A percentile compares a stretch with the other conserved stretches of the same genome.
These are phyloP conservation scores for Pyrenophora seminiperda DNA, from an alignment of 2,329 filamentous ascomycete species.

Conservation along the genomic window DNA sequence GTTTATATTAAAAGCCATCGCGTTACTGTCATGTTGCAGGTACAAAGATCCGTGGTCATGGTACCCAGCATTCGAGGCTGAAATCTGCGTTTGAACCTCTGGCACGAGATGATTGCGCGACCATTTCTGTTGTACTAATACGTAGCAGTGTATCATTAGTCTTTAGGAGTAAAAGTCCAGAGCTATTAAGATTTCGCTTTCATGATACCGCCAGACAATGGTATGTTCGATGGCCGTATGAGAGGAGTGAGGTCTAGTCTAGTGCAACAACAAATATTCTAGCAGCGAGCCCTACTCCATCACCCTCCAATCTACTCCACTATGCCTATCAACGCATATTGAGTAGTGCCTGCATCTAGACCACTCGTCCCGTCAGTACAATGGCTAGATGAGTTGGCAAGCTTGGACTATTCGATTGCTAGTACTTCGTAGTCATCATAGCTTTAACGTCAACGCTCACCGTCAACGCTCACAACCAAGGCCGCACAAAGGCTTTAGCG, in stretches of 20 bases:
- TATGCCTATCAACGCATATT: neutral
- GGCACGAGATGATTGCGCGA: neutral
- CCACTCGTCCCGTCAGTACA: neutral
- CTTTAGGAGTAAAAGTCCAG: too few species aligned
- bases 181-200: too few species aligned
- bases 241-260: too few species aligned
- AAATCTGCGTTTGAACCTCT: too few species aligned
- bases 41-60: too few species aligned
- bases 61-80: too few species aligned
- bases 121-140: neutral
- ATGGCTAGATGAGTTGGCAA: neutral
- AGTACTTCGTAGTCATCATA: neutral
- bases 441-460: neutral
- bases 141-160: neutral
- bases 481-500: slow-evolving; percentile 6
- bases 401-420: slow-evolving; percentile 6
- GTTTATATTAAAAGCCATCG: too few species aligned
- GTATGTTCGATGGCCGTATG: too few species aligned
- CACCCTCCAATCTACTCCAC: neutral
- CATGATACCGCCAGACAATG: too few species aligned
- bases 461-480: slow-evolving; percentile 3
- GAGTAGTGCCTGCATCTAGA: neutral
- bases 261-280: too few species aligned
- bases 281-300: too few species aligned
- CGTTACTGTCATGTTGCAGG: too few species aligned